Conservation (phyloP, 2,329 filamentous ascomycete genomes). For the Fonsecaea multimorphosa region DNA sequence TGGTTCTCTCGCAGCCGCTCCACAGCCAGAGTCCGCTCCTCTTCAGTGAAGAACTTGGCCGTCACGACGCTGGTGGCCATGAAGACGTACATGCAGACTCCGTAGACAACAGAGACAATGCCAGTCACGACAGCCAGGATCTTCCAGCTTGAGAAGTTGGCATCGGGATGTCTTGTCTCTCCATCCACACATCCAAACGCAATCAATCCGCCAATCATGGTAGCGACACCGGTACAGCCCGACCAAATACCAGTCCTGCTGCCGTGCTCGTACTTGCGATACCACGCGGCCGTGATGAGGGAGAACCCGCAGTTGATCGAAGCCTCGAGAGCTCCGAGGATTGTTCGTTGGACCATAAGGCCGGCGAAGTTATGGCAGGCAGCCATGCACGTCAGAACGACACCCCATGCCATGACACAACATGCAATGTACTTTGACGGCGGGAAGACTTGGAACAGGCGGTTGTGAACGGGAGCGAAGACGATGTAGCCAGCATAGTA, state of each 20-base stretch:
- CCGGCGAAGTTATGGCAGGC: conserved; percentile 13
- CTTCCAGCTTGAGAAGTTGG: conserved; percentile 19
- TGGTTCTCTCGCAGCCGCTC: conserved; percentile 18
- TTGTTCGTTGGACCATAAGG: conserved; percentile 15
- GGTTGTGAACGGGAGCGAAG: conserved; percentile 18
- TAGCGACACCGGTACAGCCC: conserved; percentile 15
- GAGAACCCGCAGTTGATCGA: conserved; percentile 20
- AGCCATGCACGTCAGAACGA: conserved; percentile 13
- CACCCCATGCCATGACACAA: conserved; percentile 15
- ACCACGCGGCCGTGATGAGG: conserved; percentile 12
- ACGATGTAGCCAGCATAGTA: conserved; percentile 17
- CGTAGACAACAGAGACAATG: conserved; percentile 10
- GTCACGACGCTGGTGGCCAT: conserved; percentile 16
- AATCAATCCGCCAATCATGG: conserved; percentile 18
- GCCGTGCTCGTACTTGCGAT: conserved; percentile 16
- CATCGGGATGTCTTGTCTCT: conserved; percentile 8
- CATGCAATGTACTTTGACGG: conserved; percentile 16
- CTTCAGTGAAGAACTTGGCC: conserved; percentile 12
- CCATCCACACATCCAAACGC: conserved; percentile 13
- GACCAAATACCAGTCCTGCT: conserved; percentile 16
- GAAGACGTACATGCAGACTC: conserved; percentile 10
- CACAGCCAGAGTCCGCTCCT: conserved; percentile 9
- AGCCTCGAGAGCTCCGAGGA: conserved; percentile 11
- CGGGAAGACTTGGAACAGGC: conserved; percentile 15
- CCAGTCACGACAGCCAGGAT: conserved; percentile 10